Evolutionary conservation across 306 rosid species (phyloP).

Genomic region (Prunus mume): DNA sequence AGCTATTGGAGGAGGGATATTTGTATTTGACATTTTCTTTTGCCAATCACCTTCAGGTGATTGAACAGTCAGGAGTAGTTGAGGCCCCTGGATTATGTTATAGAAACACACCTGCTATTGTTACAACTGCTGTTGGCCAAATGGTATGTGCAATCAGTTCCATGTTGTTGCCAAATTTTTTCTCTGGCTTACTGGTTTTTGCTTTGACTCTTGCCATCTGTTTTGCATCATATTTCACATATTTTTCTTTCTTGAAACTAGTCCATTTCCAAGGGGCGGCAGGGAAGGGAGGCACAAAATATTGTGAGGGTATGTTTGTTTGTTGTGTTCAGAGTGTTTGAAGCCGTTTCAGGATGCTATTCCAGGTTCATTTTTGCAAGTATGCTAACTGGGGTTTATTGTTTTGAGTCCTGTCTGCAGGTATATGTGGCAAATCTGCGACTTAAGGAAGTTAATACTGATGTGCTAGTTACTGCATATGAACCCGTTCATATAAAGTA

Average conservation of each 20-base stretch:
- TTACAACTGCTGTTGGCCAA: slow-evolving; percentile 82
- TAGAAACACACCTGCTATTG: slow-evolving; percentile 55
- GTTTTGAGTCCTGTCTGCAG: slow-evolving; percentile 42
- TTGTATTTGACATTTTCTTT: neutral
- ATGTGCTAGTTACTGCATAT: slow-evolving; percentile 71
- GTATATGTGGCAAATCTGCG: slow-evolving; percentile 85
- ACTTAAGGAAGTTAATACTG: slow-evolving; percentile 75
- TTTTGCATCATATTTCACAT: neutral
- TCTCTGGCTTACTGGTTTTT: neutral
- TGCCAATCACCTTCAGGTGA: slow-evolving; percentile 49
- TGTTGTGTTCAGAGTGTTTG: neutral
- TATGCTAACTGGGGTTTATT: slow-evolving; percentile 11
- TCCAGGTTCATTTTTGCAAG: slow-evolving; percentile 3
- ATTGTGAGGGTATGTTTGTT: slow-evolving; percentile 59
- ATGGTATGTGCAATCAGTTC: slow-evolving; percentile 47
- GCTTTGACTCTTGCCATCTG: neutral
- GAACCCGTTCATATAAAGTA: slow-evolving; percentile 89
- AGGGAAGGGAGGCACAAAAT: slow-evolving; percentile 98
- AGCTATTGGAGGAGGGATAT: neutral
- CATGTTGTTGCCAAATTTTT: neutral
- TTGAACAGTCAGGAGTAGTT: slow-evolving; percentile 69
- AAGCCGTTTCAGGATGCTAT: slow-evolving; percentile 18
- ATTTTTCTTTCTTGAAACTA: slow-evolving; percentile 17
- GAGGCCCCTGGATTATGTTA: slow-evolving; percentile 62
- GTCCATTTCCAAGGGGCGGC: slow-evolving; percentile 88